Evolutionary conservation across 176 grass and related monocot genomes (phyloP), one percentile per base, ranked within the genome.

Genomic region (Oryza rufipogon): DNA sequence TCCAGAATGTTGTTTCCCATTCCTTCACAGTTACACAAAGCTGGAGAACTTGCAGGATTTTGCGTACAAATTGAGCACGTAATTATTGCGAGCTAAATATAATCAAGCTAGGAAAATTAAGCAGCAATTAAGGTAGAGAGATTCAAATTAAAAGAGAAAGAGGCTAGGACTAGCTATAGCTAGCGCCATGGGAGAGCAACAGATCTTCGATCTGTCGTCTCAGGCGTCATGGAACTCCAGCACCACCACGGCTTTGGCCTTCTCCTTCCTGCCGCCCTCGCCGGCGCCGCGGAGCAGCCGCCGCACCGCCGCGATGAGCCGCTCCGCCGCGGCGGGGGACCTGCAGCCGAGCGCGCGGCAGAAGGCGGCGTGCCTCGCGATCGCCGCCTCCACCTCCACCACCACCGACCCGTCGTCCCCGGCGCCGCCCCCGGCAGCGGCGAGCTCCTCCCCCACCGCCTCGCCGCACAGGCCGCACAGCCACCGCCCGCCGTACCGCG

Each of bases 391-490:
- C 0, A 41, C 52, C 19, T 85, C 87, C 33, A 65, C 88, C 66
- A 64, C 70, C 23, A 26, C 67, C 20, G 83, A 83, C 7, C 58
- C 39, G 34, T 36, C 30, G 44, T n/a, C 14, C 7, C 58, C 39
- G 44, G 32, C 34, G 5, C 34, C 4, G 4, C 34, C 14, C 41
- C 63, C 66, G 14, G 10, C 36, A 56, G 83, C 38, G 22, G 80
- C 65, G 39, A 93, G 84, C 76, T 97, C 94, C 71, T 97, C 89
- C 58, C 63, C 87, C 28, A 97, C 94, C 58, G 91, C 91, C 34
- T 97, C 94, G 22, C 71, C 89, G 69, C 94, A 97, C 23, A 97
- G 84, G 10, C 94, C 91, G 86, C 94, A 97, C 15, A 93, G 86
- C 94, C 94, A 97, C 71, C 67, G 69, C 33, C 89, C 89, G 16